Percentiles rank a stretch among this genome's conserved stretches.
phyloP scores from a whole-genome alignment of 2,329 filamentous ascomycete genomes.

The Beauveria scarabaeidicola region DNA sequence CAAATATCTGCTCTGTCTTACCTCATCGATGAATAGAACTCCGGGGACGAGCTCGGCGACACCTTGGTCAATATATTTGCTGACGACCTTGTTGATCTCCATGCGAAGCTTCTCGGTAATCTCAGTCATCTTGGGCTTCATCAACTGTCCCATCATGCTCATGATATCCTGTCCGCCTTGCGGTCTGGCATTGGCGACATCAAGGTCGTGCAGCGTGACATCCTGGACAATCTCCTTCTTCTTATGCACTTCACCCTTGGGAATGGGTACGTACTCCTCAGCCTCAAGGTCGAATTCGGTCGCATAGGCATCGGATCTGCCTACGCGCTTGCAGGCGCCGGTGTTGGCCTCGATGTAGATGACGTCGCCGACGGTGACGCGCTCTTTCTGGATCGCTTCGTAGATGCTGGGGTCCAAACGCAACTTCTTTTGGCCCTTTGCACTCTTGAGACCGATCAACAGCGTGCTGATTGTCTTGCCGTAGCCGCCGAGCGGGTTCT shows the following conservation, averaged over 20 bases:
- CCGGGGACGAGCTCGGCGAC: slow-evolving; percentile 97
- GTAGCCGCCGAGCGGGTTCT: slow-evolving; percentile 94
- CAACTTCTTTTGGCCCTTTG: slow-evolving; percentile 95
- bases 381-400: slow-evolving; percentile 97
- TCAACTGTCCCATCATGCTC: slow-evolving; percentile 99
- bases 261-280: slow-evolving; percentile 97
- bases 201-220: slow-evolving; percentile 91
- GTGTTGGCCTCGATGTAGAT: slow-evolving; percentile 99
- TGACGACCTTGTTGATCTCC: slow-evolving; percentile 99
- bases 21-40: slow-evolving; percentile 97
- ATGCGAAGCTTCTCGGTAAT: slow-evolving; percentile 93
- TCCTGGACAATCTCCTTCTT: slow-evolving; percentile 99
- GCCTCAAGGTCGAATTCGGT: slow-evolving; percentile 98
- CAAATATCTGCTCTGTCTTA: slow-evolving; percentile 31
- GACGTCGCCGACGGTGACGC: slow-evolving; percentile 91
- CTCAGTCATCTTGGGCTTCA: slow-evolving; percentile 99
- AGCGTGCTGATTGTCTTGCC: slow-evolving; percentile 96
- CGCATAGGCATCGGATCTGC: slow-evolving; percentile 90
- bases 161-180: slow-evolving; percentile 98
- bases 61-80: slow-evolving; percentile 97
- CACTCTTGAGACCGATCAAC: slow-evolving; percentile 88
- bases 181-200: slow-evolving; percentile 89
- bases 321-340: slow-evolving; percentile 93
- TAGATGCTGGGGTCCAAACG: slow-evolving; percentile 96
- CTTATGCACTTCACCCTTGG: slow-evolving; percentile 98